phyloP scores from a whole-genome alignment of 2,329 filamentous ascomycete species.

The Plectosphaerella plurivora region DNA sequence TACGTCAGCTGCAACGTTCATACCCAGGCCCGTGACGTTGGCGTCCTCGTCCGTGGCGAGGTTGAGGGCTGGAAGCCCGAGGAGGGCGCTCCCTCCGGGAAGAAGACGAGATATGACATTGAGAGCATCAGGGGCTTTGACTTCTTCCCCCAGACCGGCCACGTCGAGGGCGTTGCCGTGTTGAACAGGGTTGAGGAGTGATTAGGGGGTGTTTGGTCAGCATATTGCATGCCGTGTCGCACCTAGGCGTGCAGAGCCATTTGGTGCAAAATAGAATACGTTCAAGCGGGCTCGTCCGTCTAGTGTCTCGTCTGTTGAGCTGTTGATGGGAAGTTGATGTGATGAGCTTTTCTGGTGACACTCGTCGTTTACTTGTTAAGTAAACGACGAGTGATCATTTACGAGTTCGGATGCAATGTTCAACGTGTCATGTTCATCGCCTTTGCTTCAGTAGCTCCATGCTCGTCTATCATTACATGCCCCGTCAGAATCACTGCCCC shows the following conservation, averaged over 20 bases:
- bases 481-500: slow-evolving; percentile 12
- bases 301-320: not conserved
- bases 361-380: no score
- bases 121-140: slow-evolving; percentile 92
- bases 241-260: not conserved
- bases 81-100: slow-evolving; percentile 21
- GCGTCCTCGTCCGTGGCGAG: slow-evolving; percentile 72
- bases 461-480: not conserved
- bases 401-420: not conserved
- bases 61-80: slow-evolving; percentile 8
- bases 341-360: not conserved
- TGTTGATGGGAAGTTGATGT: not conserved
- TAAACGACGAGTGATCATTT: no score
- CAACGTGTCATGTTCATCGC: not conserved
- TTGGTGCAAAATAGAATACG: not conserved
- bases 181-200: slow-evolving; percentile 50
- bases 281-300: not conserved
- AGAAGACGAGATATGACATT: slow-evolving; percentile 63
- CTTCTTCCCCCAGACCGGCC: slow-evolving; percentile 86
- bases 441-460: not conserved
- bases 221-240: not conserved
- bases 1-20: slow-evolving; percentile 99
- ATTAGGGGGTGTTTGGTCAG: not conserved
- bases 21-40: slow-evolving; percentile 91
- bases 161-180: slow-evolving; percentile 65